Percentiles rank a stretch among this genome's conserved stretches.
Conservation (phyloP, 768 basidiomycete genomes). For the Suillus alpinus region DNA sequence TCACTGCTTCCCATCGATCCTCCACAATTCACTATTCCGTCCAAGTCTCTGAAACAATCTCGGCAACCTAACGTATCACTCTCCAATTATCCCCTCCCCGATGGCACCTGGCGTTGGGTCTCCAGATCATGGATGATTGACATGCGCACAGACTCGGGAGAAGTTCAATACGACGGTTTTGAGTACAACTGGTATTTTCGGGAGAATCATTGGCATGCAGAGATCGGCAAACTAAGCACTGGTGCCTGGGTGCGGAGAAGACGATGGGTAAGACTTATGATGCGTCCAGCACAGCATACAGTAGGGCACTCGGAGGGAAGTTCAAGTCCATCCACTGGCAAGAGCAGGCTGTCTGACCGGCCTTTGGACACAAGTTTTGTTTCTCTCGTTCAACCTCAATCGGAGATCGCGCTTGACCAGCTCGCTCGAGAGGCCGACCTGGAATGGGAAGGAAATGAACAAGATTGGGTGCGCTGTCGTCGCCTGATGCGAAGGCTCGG, state of each 20-base stretch:
- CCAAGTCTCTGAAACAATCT: conserved; percentile 34
- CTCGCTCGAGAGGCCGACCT: conserved; percentile 28
- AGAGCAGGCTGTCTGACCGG: background rate
- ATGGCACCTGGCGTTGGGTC: conserved; percentile 81
- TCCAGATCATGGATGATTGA: conserved; percentile 84
- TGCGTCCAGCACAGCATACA: conserved; percentile 50
- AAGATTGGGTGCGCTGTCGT: conserved; percentile 61
- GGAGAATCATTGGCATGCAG: conserved; percentile 59
- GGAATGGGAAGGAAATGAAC: conserved; percentile 56
- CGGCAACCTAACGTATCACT: conserved; percentile 57
- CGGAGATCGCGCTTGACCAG: conserved; percentile 12
- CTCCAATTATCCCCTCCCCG: conserved; percentile 67
- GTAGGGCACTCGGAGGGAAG: conserved; percentile 4
- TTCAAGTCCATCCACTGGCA: conserved; percentile 14
- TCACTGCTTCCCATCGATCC: conserved; percentile 74
- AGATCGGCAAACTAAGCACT: conserved; percentile 54
- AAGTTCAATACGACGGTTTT: conserved; percentile 80
- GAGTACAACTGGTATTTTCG: conserved; percentile 85
- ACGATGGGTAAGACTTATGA: conserved; percentile 84
- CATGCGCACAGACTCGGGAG: conserved; percentile 74
- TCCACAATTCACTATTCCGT: conserved; percentile 66
- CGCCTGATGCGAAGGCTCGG: conserved; percentile 49
- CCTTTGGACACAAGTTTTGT: conserved; percentile 22
- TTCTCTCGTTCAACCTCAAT: conserved; percentile 31
- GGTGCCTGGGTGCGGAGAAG: conserved; percentile 77